Evolutionary conservation across 2,329 filamentous ascomycete species (phyloP), one percentile per base, ranked within the genome.

Genomic region (Lachnum nothofagi): DNA sequence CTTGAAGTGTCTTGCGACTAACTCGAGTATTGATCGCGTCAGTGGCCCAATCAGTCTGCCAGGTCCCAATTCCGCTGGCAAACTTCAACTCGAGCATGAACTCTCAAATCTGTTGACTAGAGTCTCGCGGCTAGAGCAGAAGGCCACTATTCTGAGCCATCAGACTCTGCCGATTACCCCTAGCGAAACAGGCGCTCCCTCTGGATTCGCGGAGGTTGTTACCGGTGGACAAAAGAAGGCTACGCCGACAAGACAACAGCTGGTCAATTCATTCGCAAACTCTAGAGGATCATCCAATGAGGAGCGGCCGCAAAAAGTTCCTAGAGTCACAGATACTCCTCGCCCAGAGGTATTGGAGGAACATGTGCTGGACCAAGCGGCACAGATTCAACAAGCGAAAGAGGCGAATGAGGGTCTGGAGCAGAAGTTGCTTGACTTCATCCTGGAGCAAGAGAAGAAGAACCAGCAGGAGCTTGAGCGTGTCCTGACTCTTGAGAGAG

Each of bases 351-450:
- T 88, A 56, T 77, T 96, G 58, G 85, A 86, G 62, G 90, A 95
- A 62, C 89, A 95, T 70, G 86, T 97, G 55, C 88, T 94, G 65
- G 88, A 91, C 67, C 90, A 97, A 72, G 91, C 91, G 49, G 90
- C 94, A 68, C 82, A 95, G 65, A 90, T 96, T 61, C 84, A 88
- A 67, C 87, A 79, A 62, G 89, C 95, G 68, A 85, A 86, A 60
- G 83, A 89, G 62, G 86, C 91, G 69, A 40, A 47, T 85, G 85
- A 88, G 68, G 87, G 80, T 61, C 91, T 95, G 68, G 86, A 87
- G 60, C 82, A 90, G 60, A 87, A 93, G 69, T 86, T 95, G 55
- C 84, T 85, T 52, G 85, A 85, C 63, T 87, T 96, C 56, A 90
- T 89, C 62, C 84, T 87, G 52, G 88, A 95, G 68, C 78, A 97